These are phyloP conservation scores for Cyclostephanos tholiformis DNA, from an alignment of 108 stramenopile species.

Conservation along the genomic window DNA sequence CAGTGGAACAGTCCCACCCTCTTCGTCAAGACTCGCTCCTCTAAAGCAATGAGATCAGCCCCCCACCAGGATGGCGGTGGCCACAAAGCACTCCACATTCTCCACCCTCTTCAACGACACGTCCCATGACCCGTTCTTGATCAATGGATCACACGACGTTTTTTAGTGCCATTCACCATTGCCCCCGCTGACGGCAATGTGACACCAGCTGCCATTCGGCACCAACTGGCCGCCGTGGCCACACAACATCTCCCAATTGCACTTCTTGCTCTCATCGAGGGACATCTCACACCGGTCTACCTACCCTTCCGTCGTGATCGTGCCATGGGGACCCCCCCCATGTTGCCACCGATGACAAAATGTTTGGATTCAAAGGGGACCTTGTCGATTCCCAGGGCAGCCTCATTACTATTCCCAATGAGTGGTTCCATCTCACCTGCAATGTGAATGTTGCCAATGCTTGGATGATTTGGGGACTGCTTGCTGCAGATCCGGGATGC, in stretches of 20 bases:
- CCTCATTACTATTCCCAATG: not conserved
- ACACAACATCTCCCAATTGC: constrained; percentile 1
- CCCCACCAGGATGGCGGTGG: not conserved
- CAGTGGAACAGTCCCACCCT: not conserved
- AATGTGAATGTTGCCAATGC: not conserved
- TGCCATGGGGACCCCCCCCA: constrained; percentile 26
- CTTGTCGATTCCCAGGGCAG: constrained; percentile 1
- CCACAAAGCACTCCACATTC: not conserved
- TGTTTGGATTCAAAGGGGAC: constrained; percentile 4
- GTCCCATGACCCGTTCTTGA: not conserved
- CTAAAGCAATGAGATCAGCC: not conserved
- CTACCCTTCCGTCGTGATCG: constrained; percentile 29
- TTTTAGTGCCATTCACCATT: not conserved
- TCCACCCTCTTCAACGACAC: constrained; percentile 8
- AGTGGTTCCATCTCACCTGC: not conserved
- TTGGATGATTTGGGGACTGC: not conserved
- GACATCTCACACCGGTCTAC: not conserved
- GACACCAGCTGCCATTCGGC: not conserved
- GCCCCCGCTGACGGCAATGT: not conserved
- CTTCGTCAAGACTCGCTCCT: not conserved
- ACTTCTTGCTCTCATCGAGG: not conserved
- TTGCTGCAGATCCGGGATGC: not conserved
- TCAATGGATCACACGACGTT: not conserved
- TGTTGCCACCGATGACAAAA: constrained; percentile 12
- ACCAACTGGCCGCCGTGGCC: not conserved